phyloP scores from a whole-genome alignment of 1,284 basidiomycete species.

The Pulveroboletus sp. region DNA sequence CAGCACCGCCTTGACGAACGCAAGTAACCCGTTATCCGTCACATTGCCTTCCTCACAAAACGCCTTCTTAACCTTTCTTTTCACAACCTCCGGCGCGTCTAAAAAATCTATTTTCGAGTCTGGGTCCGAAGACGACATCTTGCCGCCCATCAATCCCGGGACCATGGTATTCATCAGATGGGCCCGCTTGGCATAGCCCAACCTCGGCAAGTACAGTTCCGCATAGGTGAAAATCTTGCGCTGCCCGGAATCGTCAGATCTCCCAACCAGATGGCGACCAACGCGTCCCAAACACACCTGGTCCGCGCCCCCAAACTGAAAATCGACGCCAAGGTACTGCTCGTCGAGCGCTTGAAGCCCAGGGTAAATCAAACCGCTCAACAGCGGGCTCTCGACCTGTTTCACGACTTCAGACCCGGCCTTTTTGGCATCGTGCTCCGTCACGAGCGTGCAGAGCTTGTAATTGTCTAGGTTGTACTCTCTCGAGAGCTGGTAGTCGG shows the following conservation, averaged over 20 bases:
- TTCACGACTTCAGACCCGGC: constrained; percentile 99
- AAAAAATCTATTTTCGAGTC: constrained; percentile 99
- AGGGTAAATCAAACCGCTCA: constrained; percentile 94
- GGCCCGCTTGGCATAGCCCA: constrained; percentile 94
- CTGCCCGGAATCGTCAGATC: constrained; percentile 42
- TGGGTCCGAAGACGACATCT: constrained; percentile 98
- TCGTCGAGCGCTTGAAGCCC: constrained; percentile 97
- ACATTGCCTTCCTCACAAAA: constrained; percentile 95
- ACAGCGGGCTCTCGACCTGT: constrained; percentile 89
- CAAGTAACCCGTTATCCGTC: constrained; percentile 87
- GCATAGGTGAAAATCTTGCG: constrained; percentile 99
- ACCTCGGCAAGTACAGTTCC: constrained; percentile 89
- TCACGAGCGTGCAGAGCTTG: constrained; percentile 84
- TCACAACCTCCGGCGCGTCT: constrained; percentile 81
- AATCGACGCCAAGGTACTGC: constrained; percentile 93
- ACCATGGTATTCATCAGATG: constrained; percentile 99
- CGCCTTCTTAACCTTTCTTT: constrained; percentile 90
- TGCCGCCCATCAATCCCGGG: constrained; percentile 91
- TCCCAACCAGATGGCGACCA: neutral
- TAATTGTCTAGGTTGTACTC: constrained; percentile 98
- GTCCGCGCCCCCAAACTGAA: constrained; percentile 98
- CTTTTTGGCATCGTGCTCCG: constrained; percentile 97
- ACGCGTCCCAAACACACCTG: constrained; percentile 58
- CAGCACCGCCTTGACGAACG: constrained; percentile 87
- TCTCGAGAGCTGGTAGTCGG: constrained; percentile 86